Base-by-base conservation (phyloP, 768 basidiomycete genomes). In the Xerocomellus intermedius region DNA sequence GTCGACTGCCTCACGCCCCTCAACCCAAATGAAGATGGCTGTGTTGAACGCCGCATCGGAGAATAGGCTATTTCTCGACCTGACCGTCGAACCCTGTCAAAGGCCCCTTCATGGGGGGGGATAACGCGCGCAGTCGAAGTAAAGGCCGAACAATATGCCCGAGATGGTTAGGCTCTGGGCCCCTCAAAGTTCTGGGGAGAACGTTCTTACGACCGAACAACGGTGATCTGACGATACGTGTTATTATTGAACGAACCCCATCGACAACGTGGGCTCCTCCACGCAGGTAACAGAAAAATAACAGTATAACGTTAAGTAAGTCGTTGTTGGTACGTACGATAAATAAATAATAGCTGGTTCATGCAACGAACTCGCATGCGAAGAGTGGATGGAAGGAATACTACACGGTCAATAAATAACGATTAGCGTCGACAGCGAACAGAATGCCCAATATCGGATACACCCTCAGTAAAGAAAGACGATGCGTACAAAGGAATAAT, bases 331-430 rank as follows among this genome's bases (percentile, higher is more conserved):
- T 56, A 58, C 48, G 51, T 61, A 48, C 28, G 52, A 51, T 55
- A 41, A 61, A 60, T 62, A 62, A 60, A 64, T 68, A 60, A 52
- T 43, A 54, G 35, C 32, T 3, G 35, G 54, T 41, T 43, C 37
- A 38, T 45, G 30, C 37, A n/a, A 35, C 37, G 52, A 56, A 48
- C 53, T 28, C 19, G 39, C 48, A 57, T 58, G 66, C 45, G 49
- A 67, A 62, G 48, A 48, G 37, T 39, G 37, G 32, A 65, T 64
- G 55, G 45, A 22, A 38, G 39, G 24, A 33, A 47, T 59, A 59
- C 54, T 61, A 59, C 62, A 61, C 44, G 42, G 42, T 58, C 48
- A 41, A 65, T 65, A 58, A 61, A 58, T 62, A 62, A 47, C 7
- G 39, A 33, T 47, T 21, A 50, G 16, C 30, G 21, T 30, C 37